Evolutionary conservation across 73 alveolate genomes (phyloP).

Genomic region (Paramecium tetraurelia): DNA sequence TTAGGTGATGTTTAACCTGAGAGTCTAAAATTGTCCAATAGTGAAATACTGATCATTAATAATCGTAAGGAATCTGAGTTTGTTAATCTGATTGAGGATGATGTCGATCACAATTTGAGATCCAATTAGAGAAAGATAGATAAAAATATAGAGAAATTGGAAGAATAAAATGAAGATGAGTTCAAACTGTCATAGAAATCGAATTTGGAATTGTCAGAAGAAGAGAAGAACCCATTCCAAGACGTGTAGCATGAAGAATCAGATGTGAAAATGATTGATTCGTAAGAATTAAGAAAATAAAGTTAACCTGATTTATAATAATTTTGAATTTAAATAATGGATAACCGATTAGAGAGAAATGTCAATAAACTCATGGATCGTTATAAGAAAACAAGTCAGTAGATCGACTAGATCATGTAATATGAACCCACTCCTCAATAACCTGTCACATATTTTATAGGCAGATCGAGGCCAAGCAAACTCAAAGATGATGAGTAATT

Average conservation of each 20-base stretch:
- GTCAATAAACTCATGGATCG: constrained; percentile 29
- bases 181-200: background rate
- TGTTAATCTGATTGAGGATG: background rate
- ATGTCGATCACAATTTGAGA: background rate
- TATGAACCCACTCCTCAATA: constrained; percentile 8
- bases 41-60: background rate
- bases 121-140: background rate
- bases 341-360: constrained; percentile 23
- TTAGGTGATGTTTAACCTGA: background rate
- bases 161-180: background rate
- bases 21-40: background rate
- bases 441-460: background rate
- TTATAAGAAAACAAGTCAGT: constrained; percentile 32
- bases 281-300: constrained; percentile 24
- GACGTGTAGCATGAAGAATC: background rate
- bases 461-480: constrained; percentile 33
- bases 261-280: constrained; percentile 24
- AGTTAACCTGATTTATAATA: constrained; percentile 3
- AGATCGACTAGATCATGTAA: constrained; percentile 28
- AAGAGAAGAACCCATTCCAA: background rate
- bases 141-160: background rate
- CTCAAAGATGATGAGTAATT: constrained; percentile 20
- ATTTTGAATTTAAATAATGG: constrained; percentile 37
- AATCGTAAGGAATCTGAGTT: background rate
- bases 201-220: background rate